A percentile compares a stretch with the other conserved stretches of the same genome.
Conservation (phyloP, 106 monocot genomes). For the Platanthera guangdongensis region DNA sequence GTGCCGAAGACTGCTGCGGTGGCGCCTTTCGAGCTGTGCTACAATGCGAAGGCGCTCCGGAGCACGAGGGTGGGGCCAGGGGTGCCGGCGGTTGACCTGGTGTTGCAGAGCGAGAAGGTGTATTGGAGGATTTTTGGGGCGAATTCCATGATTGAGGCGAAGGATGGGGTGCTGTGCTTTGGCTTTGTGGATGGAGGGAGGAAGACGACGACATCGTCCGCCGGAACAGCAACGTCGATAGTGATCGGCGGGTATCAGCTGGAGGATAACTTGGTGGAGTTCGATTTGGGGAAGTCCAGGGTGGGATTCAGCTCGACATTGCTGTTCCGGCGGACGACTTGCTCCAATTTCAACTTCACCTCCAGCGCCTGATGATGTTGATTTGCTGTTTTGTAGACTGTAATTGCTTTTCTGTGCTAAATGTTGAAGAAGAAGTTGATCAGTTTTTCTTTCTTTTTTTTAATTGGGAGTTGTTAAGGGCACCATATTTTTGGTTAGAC, state of each 20-base stretch:
- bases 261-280: constrained; percentile 67
- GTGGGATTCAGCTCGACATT: constrained; percentile 59
- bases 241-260: constrained; percentile 61
- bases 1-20: constrained; percentile 19
- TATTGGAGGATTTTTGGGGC: constrained; percentile 43
- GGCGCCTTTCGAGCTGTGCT: constrained; percentile 46
- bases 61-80: constrained; percentile 45
- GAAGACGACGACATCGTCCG: constrained; percentile 23
- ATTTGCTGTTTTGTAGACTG: too few relatives aligned
- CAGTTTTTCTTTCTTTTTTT: too few relatives aligned
- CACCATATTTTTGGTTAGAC: too few relatives aligned
- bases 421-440: too few relatives aligned
- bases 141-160: constrained; percentile 60
- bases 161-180: constrained; percentile 33
- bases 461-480: too few relatives aligned
- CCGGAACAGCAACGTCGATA: too few relatives aligned
- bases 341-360: constrained; percentile 58
- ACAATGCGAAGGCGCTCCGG: constrained; percentile 9
- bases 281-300: constrained; percentile 45
- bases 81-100: constrained; percentile 47
- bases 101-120: constrained; percentile 27
- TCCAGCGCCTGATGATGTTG: too few relatives aligned
- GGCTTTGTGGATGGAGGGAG: constrained; percentile 60
- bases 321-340: constrained; percentile 42
- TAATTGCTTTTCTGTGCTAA: too few relatives aligned